Base-by-base conservation (phyloP, 768 basidiomycete genomes). In the Termitomyces titanicus region DNA sequence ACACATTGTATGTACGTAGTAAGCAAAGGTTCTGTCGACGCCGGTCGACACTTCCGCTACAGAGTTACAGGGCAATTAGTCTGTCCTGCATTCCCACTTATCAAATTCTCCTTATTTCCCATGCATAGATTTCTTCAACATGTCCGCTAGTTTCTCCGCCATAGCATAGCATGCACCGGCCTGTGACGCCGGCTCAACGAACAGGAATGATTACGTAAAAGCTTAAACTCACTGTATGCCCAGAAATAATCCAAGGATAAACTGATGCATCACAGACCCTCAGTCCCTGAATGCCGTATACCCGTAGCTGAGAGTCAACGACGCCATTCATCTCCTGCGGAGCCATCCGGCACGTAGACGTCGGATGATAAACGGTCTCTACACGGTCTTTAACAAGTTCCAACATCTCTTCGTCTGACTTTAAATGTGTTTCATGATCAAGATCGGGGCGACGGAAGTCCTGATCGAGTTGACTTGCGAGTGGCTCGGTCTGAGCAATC, bases 331-430 rank as follows among this genome's bases (percentile, higher is more conserved):
- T 67, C 18, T 66, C 66, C 10, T 62, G 59, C 17, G 74, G 72
- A 12, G 76, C 76, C 76, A 79, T 80, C 22, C 76, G 69, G 51
- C 77, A 78, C 10, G 76, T 77, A 52, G 73, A 68, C 11, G 72
- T 56, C 0, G 78, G 77, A 59, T 80, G 79, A 53, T 79, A 79
- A 31, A 78, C 60, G 1, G 78, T 80, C 58, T 79, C 75, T 5
- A 75, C 70, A 15, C 77, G 70, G 44, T 71, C 69, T 29, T 66
- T 66, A 20, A 78, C 67, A 17, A 75, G 55, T n/a, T 70, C 69
- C 44, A 72, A 66, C 13, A 80, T 60, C 31, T 76, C 74, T 37
- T 65, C 68, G 54, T 80, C 72, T 3, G 68, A 66, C 53, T 71
- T 71, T 29, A 66, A 58, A 39, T 72, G 64, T 31, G 67, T 59